Base-by-base conservation (phyloP, 495 filamentous ascomycete species). In the Aspergillus sparsus region DNA sequence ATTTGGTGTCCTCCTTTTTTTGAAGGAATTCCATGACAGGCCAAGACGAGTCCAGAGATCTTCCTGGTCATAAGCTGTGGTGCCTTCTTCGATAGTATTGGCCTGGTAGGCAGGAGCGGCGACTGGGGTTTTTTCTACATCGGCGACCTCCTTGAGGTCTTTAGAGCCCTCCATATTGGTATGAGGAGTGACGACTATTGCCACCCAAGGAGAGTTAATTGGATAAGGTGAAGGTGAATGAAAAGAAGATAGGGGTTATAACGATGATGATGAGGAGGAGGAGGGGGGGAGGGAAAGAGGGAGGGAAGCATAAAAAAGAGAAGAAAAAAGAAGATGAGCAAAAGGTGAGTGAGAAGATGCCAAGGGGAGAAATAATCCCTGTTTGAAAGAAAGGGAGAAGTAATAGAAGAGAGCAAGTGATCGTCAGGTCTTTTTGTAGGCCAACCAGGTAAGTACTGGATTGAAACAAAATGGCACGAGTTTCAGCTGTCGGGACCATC, bases 21-120 rank as follows among this genome's bases (percentile, higher is more conserved):
- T 74, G 72, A 84, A 84, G 5, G 80, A 80, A 12, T 74, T 74
- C 7, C 78, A 27, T 42, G 76, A 83, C 55, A 81, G 63, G 53
- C 82, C 81, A 68, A 78, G 78, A 46, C 81, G 80, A 0, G 81
- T 83, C 58, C 61, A 65, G 65, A 78, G 82, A 57, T 74, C 60
- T 55, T 66, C 55, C 42, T 47, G 34, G 27, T 58, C 54, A 82
- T 39, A 60, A 33, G 10, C 31, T 5, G 15, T 31, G 6, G 49
- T 49, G 11, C 49, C 57, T 21, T 39, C 53, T 12, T 21, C 18
- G 15, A 32, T 31, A 18, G 33, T 21, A 49, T 64, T 58, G 35
- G 57, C 47, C 15, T 41, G 10, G 58, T 64, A 64, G 32, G 42
- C 31, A 27, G 58, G 58, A 13, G 50, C 41, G 13, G 55, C 4